phyloP scores from a whole-genome alignment of 78 protist species.

The Guillardia theta region DNA sequence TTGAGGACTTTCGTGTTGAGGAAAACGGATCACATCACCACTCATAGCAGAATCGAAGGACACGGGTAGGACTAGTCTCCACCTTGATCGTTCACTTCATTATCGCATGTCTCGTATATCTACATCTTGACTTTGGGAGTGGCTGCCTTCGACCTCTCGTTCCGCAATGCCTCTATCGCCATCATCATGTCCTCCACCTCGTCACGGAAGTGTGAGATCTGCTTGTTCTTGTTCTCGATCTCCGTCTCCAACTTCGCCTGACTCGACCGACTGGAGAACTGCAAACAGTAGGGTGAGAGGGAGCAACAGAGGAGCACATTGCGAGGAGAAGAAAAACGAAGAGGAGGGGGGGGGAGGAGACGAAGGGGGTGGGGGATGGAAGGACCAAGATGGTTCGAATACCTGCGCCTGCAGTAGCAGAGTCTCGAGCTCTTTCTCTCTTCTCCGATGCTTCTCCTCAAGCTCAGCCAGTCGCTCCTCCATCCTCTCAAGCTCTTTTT shows the following conservation, averaged over 20 bases:
- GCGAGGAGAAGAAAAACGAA: neutral
- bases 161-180: neutral
- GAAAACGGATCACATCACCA: too few relatives aligned
- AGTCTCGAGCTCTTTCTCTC: neutral
- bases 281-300: neutral
- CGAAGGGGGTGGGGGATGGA: neutral
- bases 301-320: neutral
- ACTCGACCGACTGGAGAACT: neutral
- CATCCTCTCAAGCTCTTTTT: neutral
- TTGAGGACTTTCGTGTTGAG: too few relatives aligned
- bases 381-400: too few relatives aligned
- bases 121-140: too few relatives aligned
- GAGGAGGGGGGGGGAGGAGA: neutral
- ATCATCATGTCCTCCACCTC: slow-evolving; percentile 1
- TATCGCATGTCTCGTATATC: too few relatives aligned
- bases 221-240: neutral
- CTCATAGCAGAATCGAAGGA: too few relatives aligned
- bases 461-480: neutral
- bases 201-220: neutral
- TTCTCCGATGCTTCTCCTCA: neutral
- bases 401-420: neutral
- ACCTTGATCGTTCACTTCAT: too few relatives aligned
- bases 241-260: neutral
- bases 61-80: too few relatives aligned
- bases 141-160: neutral